Base-by-base conservation (phyloP, 1,139 yeast genomes). In the Blastobotrys raffinosifermentans region DNA sequence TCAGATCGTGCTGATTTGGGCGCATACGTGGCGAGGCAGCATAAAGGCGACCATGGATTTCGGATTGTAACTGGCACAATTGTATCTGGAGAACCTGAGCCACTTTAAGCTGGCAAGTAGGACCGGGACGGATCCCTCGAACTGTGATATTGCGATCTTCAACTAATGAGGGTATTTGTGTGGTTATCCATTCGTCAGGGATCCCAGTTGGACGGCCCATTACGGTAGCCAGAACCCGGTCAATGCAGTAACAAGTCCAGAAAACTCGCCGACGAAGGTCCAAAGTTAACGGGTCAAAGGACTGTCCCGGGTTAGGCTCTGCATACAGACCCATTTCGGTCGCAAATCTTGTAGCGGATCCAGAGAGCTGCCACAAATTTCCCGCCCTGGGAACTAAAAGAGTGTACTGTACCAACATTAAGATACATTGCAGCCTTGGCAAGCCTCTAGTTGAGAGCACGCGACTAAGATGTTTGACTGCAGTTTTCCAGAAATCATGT, bases 191-290 rank as follows among this genome's bases (percentile, higher is more conserved):
- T 2, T 19, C 16, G 23, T 35, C 39, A 3, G 39, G 32, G 2
- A 35, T 31, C n/a, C 39, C 20, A 3, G 39, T 26, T n/a, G 39
- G 39, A 8, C 39, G 35, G 5, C 39, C 39, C 21, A 35, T 11
- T 11, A 20, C 31, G 5, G 39, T 25, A 15, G 35, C 18, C 4
- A 35, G 39, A 2, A 31, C 26, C 16, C 39, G 31, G 20, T 35
- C 39, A 19, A 35, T 31, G 19, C 39, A 26, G 20, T 35, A 35
- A 22, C 39, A 35, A 3, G 39, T 35, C 39, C 39, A 35, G 19
- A 35, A 35, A 8, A 35, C 32, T 8, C 39, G 18, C 8, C 39
- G 39, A 5, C 39, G 35, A 9, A 31, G 8, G 19, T 35, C 39
- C 29, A 35, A 26, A 11, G 34, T 26, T 21, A 35, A 14, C 3